Conservation (phyloP, 75 land plant genomes). For the Cupressus sempervirens region DNA sequence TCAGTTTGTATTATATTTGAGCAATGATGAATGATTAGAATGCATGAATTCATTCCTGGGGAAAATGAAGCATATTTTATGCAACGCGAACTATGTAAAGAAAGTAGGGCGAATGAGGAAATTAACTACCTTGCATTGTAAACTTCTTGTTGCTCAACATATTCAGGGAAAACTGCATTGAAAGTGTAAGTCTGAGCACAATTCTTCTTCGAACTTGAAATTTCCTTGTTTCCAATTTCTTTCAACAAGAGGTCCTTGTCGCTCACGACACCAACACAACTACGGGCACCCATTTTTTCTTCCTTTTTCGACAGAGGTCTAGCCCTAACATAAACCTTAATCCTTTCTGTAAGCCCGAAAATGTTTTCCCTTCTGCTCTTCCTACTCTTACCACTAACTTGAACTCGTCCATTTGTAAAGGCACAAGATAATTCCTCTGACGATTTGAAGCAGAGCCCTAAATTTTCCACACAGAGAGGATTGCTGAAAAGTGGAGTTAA, state of each 20-base stretch:
- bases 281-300: slow-evolving; percentile 18
- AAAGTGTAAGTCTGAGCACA: slow-evolving; percentile 22
- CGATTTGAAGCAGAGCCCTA: neutral
- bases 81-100: neutral
- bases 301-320: slow-evolving; percentile 30
- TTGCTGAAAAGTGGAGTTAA: no score
- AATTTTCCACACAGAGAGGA: no score
- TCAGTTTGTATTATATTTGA: no score
- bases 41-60: no score
- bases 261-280: slow-evolving; percentile 15
- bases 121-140: slow-evolving; percentile 17
- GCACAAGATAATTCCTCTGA: neutral
- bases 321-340: slow-evolving; percentile 29
- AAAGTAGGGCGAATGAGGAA: no score
- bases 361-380: neutral
- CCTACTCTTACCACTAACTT: neutral
- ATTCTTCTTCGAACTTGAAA: slow-evolving; percentile 20
- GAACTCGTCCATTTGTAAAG: neutral
- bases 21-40: no score
- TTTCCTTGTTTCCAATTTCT: slow-evolving; percentile 16
- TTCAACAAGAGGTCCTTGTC: slow-evolving; percentile 18
- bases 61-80: neutral
- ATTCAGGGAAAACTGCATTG: slow-evolving; percentile 29
- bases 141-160: slow-evolving; percentile 22
- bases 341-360: slow-evolving; percentile 4